phyloP scores from a whole-genome alignment of 2,329 filamentous ascomycete species.

The Penicillium occitanis region DNA sequence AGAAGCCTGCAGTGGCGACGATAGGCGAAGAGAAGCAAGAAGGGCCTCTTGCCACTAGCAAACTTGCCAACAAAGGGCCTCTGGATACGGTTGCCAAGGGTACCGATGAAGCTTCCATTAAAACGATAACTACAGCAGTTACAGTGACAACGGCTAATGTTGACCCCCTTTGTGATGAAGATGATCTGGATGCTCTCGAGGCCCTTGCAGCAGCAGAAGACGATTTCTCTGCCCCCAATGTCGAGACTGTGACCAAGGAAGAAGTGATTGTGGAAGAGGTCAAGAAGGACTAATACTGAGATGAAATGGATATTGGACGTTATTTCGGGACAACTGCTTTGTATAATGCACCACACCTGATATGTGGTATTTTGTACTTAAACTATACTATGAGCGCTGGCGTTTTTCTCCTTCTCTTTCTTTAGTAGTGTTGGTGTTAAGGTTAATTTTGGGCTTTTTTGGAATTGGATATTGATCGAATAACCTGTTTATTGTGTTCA shows the following conservation, averaged over 20 bases:
- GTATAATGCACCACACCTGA: background rate
- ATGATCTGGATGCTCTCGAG: slow-evolving; percentile 43
- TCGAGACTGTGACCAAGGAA: background rate
- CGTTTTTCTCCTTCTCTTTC: background rate
- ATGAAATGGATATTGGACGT: background rate
- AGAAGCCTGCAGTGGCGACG: background rate
- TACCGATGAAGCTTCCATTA: slow-evolving; percentile 17
- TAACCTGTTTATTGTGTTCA: background rate
- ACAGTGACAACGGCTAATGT: slow-evolving; percentile 17
- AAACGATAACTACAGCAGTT: slow-evolving; percentile 21
- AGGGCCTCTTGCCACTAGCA: slow-evolving; percentile 19
- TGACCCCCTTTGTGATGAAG: slow-evolving; percentile 41
- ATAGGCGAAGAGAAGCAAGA: slow-evolving; percentile 12
- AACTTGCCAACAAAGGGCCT: slow-evolving; percentile 18
- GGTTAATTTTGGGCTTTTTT: background rate
- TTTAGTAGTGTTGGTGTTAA: background rate
- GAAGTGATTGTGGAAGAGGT: slow-evolving; percentile 7
- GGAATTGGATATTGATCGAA: background rate
- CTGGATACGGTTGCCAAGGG: background rate
- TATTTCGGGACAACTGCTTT: background rate
- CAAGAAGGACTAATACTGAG: background rate
- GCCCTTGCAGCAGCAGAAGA: slow-evolving; percentile 37
- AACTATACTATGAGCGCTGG: background rate
- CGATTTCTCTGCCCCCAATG: slow-evolving; percentile 9
- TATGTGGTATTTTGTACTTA: background rate